These are phyloP conservation scores for Rauvolfia tetraphylla DNA, from an alignment of 257 asterid species.

Conservation along the genomic window DNA sequence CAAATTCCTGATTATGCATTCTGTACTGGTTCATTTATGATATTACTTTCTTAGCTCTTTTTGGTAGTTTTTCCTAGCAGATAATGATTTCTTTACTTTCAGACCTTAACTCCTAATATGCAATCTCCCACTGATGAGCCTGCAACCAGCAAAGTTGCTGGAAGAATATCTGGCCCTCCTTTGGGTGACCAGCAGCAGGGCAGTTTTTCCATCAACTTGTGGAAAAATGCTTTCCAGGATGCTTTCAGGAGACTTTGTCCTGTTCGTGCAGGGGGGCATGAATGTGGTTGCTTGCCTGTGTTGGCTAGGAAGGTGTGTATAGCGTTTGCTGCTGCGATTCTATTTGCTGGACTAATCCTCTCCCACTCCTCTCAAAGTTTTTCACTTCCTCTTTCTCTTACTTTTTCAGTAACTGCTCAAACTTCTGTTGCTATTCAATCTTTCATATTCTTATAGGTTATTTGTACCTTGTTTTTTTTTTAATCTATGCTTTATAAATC, in stretches of 20 bases:
- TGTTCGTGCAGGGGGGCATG: conserved; percentile 87
- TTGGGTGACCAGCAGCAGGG: conserved; percentile 81
- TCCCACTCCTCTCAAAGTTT: not conserved
- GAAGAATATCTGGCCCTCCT: conserved; percentile 58
- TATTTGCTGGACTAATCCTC: not conserved
- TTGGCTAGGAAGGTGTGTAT: conserved; percentile 72
- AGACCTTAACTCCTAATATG: conserved; percentile 91
- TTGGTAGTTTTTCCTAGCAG: not conserved
- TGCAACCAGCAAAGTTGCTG: conserved; percentile 35
- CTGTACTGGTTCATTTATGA: not conserved
- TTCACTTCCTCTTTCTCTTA: not conserved
- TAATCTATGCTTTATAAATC: not conserved
- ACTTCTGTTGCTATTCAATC: not conserved
- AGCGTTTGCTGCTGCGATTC: conserved; percentile 6
- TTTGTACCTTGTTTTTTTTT: not conserved
- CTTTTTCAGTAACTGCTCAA: not conserved
- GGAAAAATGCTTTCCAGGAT: conserved; percentile 82
- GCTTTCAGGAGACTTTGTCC: conserved; percentile 86
- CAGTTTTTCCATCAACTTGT: conserved; percentile 67
- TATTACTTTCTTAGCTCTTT: not conserved
- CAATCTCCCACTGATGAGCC: conserved; percentile 58
- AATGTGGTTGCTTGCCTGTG: conserved; percentile 96
- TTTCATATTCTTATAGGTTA: not conserved
- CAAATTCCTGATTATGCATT: not conserved
- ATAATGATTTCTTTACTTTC: conserved; percentile 23